Conservation (phyloP, 1,139 yeast species). For the Zygosaccharomyces sapae region DNA sequence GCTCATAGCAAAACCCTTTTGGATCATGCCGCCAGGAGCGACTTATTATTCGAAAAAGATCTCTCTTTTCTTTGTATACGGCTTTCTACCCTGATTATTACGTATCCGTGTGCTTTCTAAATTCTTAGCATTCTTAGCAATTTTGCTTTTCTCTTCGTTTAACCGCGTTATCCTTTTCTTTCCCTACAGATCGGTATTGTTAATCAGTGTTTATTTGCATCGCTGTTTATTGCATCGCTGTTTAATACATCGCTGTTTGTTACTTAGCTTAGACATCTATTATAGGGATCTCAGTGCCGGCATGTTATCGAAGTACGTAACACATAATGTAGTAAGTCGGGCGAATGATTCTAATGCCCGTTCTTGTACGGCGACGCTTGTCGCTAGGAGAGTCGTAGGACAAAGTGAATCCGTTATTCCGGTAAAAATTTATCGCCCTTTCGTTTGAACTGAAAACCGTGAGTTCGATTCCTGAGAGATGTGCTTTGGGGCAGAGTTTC, state of each 20-base stretch:
- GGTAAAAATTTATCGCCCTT: conserved; percentile 26
- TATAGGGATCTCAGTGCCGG: background rate
- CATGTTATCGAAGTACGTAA: background rate
- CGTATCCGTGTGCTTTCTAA: background rate
- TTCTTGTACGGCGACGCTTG: conserved; percentile 10
- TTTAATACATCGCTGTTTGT: background rate
- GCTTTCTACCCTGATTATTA: background rate
- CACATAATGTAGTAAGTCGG: conserved; percentile 5
- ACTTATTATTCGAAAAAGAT: conserved; percentile 1
- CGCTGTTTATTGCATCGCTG: no score
- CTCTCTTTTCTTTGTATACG: background rate
- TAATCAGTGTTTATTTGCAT: background rate
- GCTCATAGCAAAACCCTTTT: background rate
- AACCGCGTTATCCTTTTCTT: background rate
- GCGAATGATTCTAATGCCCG: background rate
- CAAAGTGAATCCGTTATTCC: conserved; percentile 19
- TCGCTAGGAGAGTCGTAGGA: conserved; percentile 28
- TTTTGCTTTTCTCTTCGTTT: background rate
- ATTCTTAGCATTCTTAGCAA: background rate
- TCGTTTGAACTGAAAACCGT: conserved; percentile 32
- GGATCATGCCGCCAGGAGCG: conserved; percentile 4
- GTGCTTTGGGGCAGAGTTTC: background rate
- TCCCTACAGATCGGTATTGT: background rate
- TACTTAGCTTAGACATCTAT: background rate
- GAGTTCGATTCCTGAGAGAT: conserved; percentile 24